These are phyloP conservation scores for Oryza brachyantha DNA, from an alignment of 176 grass and related monocot genomes.

Conservation along the genomic window DNA sequence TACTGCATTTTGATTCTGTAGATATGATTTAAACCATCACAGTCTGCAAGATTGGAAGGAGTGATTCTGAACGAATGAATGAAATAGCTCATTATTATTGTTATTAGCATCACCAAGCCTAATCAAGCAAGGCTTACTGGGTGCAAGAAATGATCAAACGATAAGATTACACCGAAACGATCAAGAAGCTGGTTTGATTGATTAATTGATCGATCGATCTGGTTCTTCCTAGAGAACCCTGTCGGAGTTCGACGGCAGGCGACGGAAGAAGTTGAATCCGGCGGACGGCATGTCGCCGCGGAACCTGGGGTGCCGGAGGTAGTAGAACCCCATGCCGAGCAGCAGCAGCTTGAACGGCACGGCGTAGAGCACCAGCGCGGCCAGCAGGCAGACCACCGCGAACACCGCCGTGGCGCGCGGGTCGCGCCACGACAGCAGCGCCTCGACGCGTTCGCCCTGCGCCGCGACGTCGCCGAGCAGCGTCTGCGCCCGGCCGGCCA, in stretches of 20 bases:
- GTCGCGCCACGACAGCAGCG: slow-evolving; percentile 85
- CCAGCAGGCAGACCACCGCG: slow-evolving; percentile 49
- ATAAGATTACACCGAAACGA: slow-evolving; percentile 22
- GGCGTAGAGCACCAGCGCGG: slow-evolving; percentile 65
- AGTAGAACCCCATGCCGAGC: slow-evolving; percentile 71
- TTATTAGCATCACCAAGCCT: slow-evolving; percentile 31
- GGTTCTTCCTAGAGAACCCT: slow-evolving; percentile 55
- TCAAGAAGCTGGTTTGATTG: neutral
- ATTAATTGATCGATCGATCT: slow-evolving; percentile 11
- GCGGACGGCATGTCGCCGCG: slow-evolving; percentile 89
- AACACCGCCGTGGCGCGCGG: slow-evolving; percentile 81
- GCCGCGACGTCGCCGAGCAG: slow-evolving; percentile 91
- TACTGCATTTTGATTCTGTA: neutral
- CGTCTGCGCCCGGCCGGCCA: slow-evolving; percentile 82
- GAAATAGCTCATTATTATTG: slow-evolving; percentile 26
- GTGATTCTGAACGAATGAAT: slow-evolving; percentile 34
- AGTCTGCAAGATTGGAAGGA: neutral
- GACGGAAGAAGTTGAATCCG: slow-evolving; percentile 93
- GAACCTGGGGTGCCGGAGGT: slow-evolving; percentile 88
- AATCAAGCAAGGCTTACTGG: slow-evolving; percentile 23
- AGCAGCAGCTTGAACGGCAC: slow-evolving; percentile 77
- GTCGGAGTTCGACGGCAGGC: slow-evolving; percentile 78
- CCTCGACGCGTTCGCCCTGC: slow-evolving; percentile 85
- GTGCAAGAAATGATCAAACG: slow-evolving; percentile 28
- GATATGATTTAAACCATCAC: no score